phyloP scores from a whole-genome alignment of 2,329 filamentous ascomycete species.

The Colletotrichum eremochloae region DNA sequence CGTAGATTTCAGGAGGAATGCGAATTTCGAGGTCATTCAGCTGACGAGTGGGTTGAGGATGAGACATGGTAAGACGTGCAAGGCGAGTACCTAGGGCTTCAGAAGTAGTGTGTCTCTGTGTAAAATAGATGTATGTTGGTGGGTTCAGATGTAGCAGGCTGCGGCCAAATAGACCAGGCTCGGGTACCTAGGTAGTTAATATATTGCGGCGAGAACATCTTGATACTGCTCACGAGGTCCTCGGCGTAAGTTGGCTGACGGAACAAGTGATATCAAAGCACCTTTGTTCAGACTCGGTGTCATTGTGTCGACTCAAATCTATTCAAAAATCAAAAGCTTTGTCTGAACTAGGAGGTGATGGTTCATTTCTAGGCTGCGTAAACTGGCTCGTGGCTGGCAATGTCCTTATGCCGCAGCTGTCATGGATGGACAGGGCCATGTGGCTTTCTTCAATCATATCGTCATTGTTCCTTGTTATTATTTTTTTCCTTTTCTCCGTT shows the following conservation, averaged over 20 bases:
- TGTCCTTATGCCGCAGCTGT: conserved; percentile 30
- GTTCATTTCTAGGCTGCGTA: conserved; percentile 41
- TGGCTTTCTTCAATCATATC: conserved; percentile 30
- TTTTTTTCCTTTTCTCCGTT: neutral
- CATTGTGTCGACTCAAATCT: neutral
- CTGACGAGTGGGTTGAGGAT: neutral
- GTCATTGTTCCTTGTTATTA: conserved; percentile 20
- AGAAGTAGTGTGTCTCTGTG: no score
- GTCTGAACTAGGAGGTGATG: conserved; percentile 26
- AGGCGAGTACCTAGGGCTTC: neutral
- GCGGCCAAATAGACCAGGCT: neutral
- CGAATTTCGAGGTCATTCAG: neutral
- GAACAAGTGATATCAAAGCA: neutral
- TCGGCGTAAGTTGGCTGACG: neutral
- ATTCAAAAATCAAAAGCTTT: conserved; percentile 12
- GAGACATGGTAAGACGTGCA: neutral
- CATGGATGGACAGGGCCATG: conserved; percentile 28
- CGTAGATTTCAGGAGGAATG: conserved; percentile 3
- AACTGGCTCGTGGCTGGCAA: conserved; percentile 29
- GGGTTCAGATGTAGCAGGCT: neutral
- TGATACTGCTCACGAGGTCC: neutral
- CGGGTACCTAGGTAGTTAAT: neutral
- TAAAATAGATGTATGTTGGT: neutral
- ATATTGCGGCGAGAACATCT: no score
- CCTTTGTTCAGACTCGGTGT: neutral